Conservation (phyloP, 2,329 filamentous ascomycete genomes). For the Stagonosporopsis vannaccii region DNA sequence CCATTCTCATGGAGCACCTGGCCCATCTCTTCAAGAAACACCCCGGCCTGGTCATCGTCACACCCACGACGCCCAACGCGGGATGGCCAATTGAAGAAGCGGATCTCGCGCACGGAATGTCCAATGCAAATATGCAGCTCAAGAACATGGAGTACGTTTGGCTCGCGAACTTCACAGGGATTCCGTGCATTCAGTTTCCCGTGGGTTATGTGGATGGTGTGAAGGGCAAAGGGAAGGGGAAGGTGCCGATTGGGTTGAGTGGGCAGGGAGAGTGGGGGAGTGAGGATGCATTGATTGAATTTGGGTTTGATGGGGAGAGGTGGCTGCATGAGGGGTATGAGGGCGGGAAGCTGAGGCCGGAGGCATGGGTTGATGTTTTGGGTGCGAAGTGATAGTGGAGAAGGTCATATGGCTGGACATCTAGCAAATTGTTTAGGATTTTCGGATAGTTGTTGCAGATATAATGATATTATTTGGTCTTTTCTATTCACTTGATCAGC, state of each 20-base stretch:
- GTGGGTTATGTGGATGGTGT: conserved; percentile 72
- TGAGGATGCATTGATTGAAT: conserved; percentile 61
- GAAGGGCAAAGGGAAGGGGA: conserved; percentile 61
- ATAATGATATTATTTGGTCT: no score
- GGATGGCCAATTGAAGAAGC: conserved; percentile 76
- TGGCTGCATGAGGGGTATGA: conserved; percentile 51
- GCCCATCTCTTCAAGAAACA: conserved; percentile 72
- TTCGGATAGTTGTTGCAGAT: background rate
- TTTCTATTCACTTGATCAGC: no score
- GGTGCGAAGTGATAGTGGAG: background rate
- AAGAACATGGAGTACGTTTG: conserved; percentile 85
- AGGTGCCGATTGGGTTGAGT: conserved; percentile 62
- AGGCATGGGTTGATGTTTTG: conserved; percentile 52
- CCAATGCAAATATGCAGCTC: conserved; percentile 76
- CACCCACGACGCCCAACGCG: conserved; percentile 76
- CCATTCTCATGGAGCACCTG: conserved; percentile 80
- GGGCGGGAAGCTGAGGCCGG: conserved; percentile 47
- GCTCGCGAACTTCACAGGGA: conserved; percentile 82
- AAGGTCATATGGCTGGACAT: no score
- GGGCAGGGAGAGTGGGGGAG: conserved; percentile 64
- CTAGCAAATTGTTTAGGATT: background rate
- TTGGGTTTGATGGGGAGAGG: conserved; percentile 60
- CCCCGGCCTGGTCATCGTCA: conserved; percentile 79
- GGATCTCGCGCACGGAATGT: conserved; percentile 70
- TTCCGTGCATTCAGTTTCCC: conserved; percentile 76